A percentile compares a stretch with the other conserved stretches of the same genome.
Conservation (phyloP, 495 filamentous ascomycete species). For the Halenospora varia region DNA sequence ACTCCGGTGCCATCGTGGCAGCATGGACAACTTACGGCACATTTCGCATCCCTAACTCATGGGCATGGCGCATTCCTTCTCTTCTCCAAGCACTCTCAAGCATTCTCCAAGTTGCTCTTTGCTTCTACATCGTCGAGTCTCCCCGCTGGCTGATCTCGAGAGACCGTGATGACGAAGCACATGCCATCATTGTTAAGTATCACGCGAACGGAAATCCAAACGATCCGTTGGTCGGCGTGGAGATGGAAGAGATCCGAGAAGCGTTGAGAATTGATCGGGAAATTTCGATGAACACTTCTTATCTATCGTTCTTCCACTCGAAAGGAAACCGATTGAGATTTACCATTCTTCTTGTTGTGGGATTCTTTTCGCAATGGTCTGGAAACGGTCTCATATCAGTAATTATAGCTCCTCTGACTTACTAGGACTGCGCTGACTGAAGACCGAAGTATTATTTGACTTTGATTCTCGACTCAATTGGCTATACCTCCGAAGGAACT, state of each 20-base stretch:
- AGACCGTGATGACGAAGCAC: conserved; percentile 58
- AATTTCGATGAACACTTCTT: conserved; percentile 16
- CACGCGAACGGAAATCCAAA: conserved; percentile 54
- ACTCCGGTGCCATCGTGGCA: conserved; percentile 29
- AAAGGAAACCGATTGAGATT: conserved; percentile 65
- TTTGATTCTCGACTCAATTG: conserved; percentile 53
- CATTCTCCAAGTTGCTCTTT: conserved; percentile 40
- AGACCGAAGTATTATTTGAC: conserved; percentile 64
- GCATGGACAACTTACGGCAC: conserved; percentile 50
- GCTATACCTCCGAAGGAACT: conserved; percentile 48
- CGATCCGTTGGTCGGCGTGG: conserved; percentile 51
- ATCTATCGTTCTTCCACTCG: conserved; percentile 58
- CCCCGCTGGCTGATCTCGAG: conserved; percentile 61
- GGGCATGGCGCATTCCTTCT: conserved; percentile 49
- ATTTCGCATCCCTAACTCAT: conserved; percentile 39
- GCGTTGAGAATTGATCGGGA: conserved; percentile 9
- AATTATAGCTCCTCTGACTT: too few relatives aligned
- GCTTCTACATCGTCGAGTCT: conserved; percentile 55
- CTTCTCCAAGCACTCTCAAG: conserved; percentile 46
- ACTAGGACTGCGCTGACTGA: too few relatives aligned
- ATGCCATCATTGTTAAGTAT: conserved; percentile 48
- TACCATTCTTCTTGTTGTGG: conserved; percentile 49
- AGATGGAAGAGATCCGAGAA: conserved; percentile 48
- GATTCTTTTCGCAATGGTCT: conserved; percentile 64
- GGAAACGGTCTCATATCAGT: conserved; percentile 62